phyloP scores from a whole-genome alignment of 179 eudicot species.

The Patellifolia procumbens region DNA sequence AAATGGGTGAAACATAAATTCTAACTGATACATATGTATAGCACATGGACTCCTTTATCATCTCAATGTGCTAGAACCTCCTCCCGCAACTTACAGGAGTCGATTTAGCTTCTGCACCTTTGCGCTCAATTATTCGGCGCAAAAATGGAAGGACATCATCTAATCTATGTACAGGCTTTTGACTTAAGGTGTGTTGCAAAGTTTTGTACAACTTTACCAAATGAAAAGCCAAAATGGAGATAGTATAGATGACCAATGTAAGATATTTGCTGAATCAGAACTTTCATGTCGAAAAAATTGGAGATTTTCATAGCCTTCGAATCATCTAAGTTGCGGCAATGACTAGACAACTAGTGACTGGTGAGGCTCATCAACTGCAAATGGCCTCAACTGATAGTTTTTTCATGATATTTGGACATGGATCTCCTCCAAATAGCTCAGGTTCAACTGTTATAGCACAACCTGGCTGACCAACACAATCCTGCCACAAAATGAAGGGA shows the following conservation, averaged over 20 bases:
- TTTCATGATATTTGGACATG: conserved; percentile 91
- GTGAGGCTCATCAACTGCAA: conserved; percentile 55
- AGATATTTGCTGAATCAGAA: neutral
- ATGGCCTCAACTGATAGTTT: conserved; percentile 90
- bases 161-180: conserved; percentile 41
- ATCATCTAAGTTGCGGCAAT: neutral
- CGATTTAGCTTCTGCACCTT: neutral
- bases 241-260: conserved; percentile 6
- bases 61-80: conserved; percentile 42
- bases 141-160: neutral
- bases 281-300: conserved; percentile 5
- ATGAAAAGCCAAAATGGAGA: conserved; percentile 35
- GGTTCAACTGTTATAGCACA: conserved; percentile 72
- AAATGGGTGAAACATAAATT: neutral
- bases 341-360: no score
- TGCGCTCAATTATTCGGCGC: conserved; percentile 17
- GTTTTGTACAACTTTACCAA: conserved; percentile 78
- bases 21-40: conserved; percentile 14
- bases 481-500: conserved; percentile 34
- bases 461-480: conserved; percentile 59
- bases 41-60: conserved; percentile 54
- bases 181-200: conserved; percentile 58
- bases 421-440: conserved; percentile 87
- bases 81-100: neutral
- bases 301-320: neutral